phyloP scores from a whole-genome alignment of 2,329 filamentous ascomycete species.

The Paraphoma sp. region DNA sequence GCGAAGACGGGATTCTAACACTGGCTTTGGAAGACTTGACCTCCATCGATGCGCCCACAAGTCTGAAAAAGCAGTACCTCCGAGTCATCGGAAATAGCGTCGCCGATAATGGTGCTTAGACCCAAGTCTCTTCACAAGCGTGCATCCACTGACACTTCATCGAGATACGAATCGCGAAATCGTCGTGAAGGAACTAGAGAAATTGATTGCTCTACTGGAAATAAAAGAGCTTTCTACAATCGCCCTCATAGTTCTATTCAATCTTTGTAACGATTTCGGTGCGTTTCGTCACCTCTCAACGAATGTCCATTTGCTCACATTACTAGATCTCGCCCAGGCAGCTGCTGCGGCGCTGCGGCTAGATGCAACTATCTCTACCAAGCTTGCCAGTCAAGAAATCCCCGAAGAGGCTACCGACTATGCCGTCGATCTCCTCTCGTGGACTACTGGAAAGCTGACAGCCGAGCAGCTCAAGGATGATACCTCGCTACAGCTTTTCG shows the following conservation, averaged over 20 bases:
- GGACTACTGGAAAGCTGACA: conserved; percentile 45
- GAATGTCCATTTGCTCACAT: conserved; percentile 17
- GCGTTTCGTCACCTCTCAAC: conserved; percentile 3
- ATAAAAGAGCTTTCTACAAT: conserved; percentile 31
- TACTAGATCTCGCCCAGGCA: conserved; percentile 42
- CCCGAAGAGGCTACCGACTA: conserved; percentile 42
- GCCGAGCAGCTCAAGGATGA: conserved; percentile 40
- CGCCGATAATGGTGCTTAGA: conserved; percentile 42
- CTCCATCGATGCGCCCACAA: conserved; percentile 17
- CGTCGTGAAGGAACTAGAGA: conserved; percentile 29
- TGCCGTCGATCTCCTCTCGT: conserved; percentile 42
- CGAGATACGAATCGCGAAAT: conserved; percentile 43
- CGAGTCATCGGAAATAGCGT: conserved; percentile 48
- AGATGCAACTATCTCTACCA: conserved; percentile 35
- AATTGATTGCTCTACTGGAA: conserved; percentile 34
- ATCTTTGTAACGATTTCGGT: conserved; percentile 53
- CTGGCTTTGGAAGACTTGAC: conserved; percentile 35
- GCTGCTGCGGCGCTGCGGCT: conserved; percentile 43
- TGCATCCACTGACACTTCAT: conserved; percentile 18
- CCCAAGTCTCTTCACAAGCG: too few species aligned
- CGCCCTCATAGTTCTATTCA: conserved; percentile 51
- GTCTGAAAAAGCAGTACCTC: conserved; percentile 41
- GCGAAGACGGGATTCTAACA: conserved; percentile 35
- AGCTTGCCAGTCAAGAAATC: conserved; percentile 33
- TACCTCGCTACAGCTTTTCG: conserved; percentile 36